phyloP scores from a whole-genome alignment of 257 asterid species.

The Ligustrum vulgare region DNA sequence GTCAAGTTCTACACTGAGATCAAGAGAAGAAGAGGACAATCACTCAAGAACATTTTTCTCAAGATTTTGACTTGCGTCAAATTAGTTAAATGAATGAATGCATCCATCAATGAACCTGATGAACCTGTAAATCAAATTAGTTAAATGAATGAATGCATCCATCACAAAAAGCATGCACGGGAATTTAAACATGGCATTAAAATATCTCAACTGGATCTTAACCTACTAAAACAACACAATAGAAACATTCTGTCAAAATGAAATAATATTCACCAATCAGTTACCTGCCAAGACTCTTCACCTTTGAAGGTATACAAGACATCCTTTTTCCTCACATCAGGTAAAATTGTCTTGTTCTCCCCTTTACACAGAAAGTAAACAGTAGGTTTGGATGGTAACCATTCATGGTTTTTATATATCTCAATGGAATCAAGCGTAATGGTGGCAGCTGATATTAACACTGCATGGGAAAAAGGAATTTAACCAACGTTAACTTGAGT shows the following conservation, averaged over 20 bases:
- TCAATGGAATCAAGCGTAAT: slow-evolving; percentile 69
- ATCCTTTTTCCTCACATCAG: slow-evolving; percentile 67
- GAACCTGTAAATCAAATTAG: neutral
- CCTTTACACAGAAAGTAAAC: slow-evolving; percentile 65
- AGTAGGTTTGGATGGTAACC: slow-evolving; percentile 54
- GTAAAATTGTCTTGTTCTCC: slow-evolving; percentile 53
- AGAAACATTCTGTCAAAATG: neutral
- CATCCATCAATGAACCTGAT: neutral
- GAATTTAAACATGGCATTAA: neutral
- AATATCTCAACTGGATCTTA: neutral
- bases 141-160: neutral
- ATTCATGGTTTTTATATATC: slow-evolving; percentile 65
- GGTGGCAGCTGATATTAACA: slow-evolving; percentile 42
- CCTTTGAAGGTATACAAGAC: slow-evolving; percentile 63
- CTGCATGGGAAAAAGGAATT: slow-evolving; percentile 32
- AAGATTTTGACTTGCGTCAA: neutral
- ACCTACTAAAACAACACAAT: neutral
- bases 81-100: neutral
- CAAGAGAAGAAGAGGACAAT: neutral
- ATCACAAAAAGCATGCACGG: neutral
- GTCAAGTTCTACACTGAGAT: neutral
- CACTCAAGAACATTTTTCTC: neutral
- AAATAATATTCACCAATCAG: neutral
- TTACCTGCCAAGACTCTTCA: slow-evolving; percentile 94
- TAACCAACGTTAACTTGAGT: neutral